Evolutionary conservation across 106 monocot species (phyloP).

Genomic region (Vanilla planifolia): DNA sequence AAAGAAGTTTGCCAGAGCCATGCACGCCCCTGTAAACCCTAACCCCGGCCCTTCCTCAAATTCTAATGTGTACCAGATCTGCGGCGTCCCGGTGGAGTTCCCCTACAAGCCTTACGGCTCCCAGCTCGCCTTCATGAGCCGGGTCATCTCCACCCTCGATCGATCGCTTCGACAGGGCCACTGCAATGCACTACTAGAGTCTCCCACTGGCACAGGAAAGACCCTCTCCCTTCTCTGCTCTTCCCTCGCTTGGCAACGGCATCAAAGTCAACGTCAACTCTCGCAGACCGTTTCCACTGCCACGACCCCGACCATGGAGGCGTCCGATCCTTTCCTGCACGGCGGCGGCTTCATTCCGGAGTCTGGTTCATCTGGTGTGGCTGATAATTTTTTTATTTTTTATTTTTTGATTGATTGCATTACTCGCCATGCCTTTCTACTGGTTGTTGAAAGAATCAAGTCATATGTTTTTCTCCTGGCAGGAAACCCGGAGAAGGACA

Average conservation of each 20-base stretch:
- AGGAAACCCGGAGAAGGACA: constrained; percentile 24
- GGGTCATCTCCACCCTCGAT: constrained; percentile 82
- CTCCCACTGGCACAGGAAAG: constrained; percentile 97
- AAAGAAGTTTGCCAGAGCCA: not conserved
- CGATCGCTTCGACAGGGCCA: constrained; percentile 67
- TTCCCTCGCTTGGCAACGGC: constrained; percentile 82
- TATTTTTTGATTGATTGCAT: not conserved
- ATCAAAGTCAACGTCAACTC: constrained; percentile 15
- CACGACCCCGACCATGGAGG: not conserved
- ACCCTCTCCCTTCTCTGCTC: constrained; percentile 97
- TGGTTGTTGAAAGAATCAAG: not conserved
- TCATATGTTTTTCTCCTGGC: not conserved
- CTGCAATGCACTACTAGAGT: constrained; percentile 92
- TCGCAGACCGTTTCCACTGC: not conserved
- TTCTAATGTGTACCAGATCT: constrained; percentile 66
- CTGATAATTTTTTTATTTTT: not conserved
- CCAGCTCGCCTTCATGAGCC: constrained; percentile 96
- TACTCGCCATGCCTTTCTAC: not conserved
- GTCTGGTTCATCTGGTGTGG: constrained; percentile 19
- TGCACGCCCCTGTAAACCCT: constrained; percentile 7
- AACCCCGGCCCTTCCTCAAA: constrained; percentile 6
- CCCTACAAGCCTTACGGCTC: constrained; percentile 95
- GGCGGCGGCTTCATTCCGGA: constrained; percentile 91
- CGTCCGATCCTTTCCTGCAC: constrained; percentile 45
- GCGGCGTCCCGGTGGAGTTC: constrained; percentile 89